Base-by-base conservation (phyloP, 78 protist species). In the Dictyostelium brefeldianum region DNA sequence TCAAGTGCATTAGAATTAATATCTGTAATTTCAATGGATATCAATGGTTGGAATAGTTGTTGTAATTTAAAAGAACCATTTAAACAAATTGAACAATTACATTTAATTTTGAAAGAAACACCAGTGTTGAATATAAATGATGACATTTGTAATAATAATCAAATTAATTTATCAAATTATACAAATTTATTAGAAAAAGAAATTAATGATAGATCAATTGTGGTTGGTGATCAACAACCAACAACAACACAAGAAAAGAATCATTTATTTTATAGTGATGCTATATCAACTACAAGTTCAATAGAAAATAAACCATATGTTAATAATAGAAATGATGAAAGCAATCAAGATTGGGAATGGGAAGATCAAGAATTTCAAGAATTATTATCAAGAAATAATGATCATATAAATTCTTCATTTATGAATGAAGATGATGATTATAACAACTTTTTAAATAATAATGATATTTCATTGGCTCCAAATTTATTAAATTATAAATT, bases 291-390 rank as follows among this genome's bases (percentile, higher is more conserved):
- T 11, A 18, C 81, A 22, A 48, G 70, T 10, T 69, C 90, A 31
- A 77, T 65, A 18, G 75, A 51, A 8, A 81, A 87, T 29, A 54
- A 84, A 12, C n/a, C 0, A 1, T 22, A 57, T 3, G 2, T 36
- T 36, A 41, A 53, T 46, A 43, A 36, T 43, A 62, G 47, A 20
- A 77, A 87, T 87, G 80, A 70, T 62, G 9, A 6, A 22, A 59
- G 1, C 7, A 43, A 71, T 71, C n/a, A 41, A 29, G 83, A 77
- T 51, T 87, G 81, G 51, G 92, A 87, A 64, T 87, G 92, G 92
- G 75, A 87, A 41, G 92, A 87, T 43, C 51, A 77, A 77, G 92
- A 87, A n/a, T 87, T 87, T 77, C 14, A 57, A 22, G 92, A 87
- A 48, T 7, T 87, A 25, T 10, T 74, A 14, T 8, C 43, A 6